Evolutionary conservation across 176 grass and related monocot species (phyloP).

Genomic region (Musa schizocarpa): DNA sequence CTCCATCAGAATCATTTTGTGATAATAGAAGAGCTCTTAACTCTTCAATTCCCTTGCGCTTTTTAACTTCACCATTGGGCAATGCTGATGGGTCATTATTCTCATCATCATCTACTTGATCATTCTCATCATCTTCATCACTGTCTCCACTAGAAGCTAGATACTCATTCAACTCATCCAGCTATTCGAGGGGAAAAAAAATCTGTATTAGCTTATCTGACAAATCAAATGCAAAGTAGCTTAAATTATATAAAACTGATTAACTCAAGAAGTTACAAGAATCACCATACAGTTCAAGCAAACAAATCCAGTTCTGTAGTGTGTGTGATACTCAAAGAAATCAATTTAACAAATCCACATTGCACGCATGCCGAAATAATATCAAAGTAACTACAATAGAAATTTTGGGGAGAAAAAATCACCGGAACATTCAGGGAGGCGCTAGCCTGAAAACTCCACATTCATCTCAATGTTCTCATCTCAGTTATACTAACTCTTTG

Average conservation of each 20-base stretch:
- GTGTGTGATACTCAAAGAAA: neutral
- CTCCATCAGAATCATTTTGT: constrained; percentile 49
- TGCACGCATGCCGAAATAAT: too few species aligned
- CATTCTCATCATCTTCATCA: constrained; percentile 42
- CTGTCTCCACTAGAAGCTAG: constrained; percentile 56
- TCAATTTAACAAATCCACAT: neutral
- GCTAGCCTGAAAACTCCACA: too few species aligned
- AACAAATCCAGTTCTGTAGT: constrained; percentile 2
- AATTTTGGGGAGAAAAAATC: too few species aligned
- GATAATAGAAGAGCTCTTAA: constrained; percentile 39
- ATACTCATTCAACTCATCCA: constrained; percentile 63
- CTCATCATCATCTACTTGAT: constrained; percentile 6
- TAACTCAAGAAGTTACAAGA: too few species aligned
- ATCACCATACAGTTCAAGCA: constrained; percentile 7
- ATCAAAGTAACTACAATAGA: too few species aligned
- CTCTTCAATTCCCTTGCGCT: constrained; percentile 49
- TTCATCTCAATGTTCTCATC: too few species aligned
- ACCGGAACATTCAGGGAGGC: too few species aligned
- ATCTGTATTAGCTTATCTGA: constrained; percentile 5
- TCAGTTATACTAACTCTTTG: too few species aligned
- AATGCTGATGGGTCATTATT: neutral
- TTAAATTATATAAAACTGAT: too few species aligned
- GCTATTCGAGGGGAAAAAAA: constrained; percentile 25
- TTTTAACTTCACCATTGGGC: constrained; percentile 28
- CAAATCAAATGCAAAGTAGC: neutral